Base-by-base conservation (phyloP, 1,139 yeast genomes). In the Nadsonia starkeyi-henricii region DNA sequence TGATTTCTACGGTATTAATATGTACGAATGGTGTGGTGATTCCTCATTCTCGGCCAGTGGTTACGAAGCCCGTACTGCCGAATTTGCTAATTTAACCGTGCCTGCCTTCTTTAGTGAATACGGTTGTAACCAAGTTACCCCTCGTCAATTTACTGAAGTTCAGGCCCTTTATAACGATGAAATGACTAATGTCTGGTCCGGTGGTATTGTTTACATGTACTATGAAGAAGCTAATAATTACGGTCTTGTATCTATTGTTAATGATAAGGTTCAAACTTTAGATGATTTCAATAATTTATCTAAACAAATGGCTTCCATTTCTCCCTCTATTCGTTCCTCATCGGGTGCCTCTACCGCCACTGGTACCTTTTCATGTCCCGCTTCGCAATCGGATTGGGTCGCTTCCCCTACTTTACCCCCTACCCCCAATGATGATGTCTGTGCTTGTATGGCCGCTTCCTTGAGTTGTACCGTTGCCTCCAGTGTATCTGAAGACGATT, bases 11-110 rank as follows among this genome's bases (percentile, higher is more conserved):
- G 96, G 95, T 71, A 80, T 86, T 62, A 88, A 88, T 77, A 84
- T 84, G 86, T 88, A 88, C 73, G 93, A 84, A 71, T 88, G 96
- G 96, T 88, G 96, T 74, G 96, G 96, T 56, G 58, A 67, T 44
- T 77, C 91, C 26, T 64, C 77, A 51, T 86, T 72, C 70, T 54
- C 66, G 46, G 54, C 62, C 17, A 84, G 95, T 45, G 96, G 96
- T 56, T 88, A 82, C 70, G 65, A 70, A 55, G 79, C 71, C 54
- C 78, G 89, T 68, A 85, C 95, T 44, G 67, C 72, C 45, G 85
- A 83, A 57, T 85, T 84, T 66, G 36, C 62, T 75, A 76, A 58
- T 74, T 71, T 51, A 77, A 69, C 58, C 46, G 66, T 84, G 48
- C 95, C 95, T 43, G 71, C 80, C 50, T 85, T 85, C 72, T 79